phyloP scores from a whole-genome alignment of 495 filamentous ascomycete species.

The Penicillium psychrofluorescens region DNA sequence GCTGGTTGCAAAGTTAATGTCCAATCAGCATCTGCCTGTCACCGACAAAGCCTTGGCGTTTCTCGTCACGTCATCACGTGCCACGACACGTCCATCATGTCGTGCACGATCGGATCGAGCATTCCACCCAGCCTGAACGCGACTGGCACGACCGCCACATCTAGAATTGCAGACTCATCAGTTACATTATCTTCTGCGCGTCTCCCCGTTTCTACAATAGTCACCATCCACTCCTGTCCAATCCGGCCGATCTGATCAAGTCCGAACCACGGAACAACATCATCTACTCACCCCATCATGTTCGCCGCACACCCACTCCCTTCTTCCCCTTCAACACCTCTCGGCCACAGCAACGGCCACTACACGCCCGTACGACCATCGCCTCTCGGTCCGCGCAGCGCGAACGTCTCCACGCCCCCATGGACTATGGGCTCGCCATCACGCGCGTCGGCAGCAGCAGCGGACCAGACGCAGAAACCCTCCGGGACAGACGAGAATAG shows the following conservation, averaged over 20 bases:
- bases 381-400: slow-evolving; percentile 33
- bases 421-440: slow-evolving; percentile 19
- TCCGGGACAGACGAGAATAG: slow-evolving; percentile 2
- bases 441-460: slow-evolving; percentile 2
- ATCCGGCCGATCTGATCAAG: slow-evolving; percentile 7
- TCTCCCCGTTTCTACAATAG: background rate
- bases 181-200: background rate
- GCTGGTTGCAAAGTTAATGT: too few relatives aligned
- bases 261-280: slow-evolving; percentile 15
- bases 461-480: too few relatives aligned
- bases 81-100: too few relatives aligned
- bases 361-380: slow-evolving; percentile 46
- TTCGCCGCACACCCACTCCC: slow-evolving; percentile 30
- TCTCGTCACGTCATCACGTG: too few relatives aligned
- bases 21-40: too few relatives aligned
- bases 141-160: too few relatives aligned
- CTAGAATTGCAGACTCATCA: too few relatives aligned
- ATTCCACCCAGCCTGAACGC: too few relatives aligned
- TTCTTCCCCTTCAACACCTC: slow-evolving; percentile 32
- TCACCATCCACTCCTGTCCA: background rate
- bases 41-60: too few relatives aligned
- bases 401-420: slow-evolving; percentile 20
- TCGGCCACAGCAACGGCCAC: slow-evolving; percentile 32
- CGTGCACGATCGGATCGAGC: too few relatives aligned
- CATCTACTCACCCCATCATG: slow-evolving; percentile 12